Base-by-base conservation (phyloP, 805 yeast species). In the Candida stauntonica region DNA sequence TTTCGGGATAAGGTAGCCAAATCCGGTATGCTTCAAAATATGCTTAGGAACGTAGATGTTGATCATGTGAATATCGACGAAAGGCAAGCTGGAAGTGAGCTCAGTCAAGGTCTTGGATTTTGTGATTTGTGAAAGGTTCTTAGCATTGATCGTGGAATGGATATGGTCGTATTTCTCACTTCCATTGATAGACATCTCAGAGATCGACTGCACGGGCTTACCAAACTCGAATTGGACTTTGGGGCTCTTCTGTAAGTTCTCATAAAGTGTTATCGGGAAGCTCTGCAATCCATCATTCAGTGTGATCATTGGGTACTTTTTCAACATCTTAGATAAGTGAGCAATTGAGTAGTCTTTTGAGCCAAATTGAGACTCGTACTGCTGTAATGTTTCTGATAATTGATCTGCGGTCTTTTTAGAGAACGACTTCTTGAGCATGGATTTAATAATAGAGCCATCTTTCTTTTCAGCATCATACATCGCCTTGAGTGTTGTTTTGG, bases 1-100 rank as follows among this genome's bases (percentile, higher is more conserved):
- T 38, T 57, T 51, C 7, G 99, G 99, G 8, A 89, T 83, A 33
- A 91, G 69, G 50, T 83, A 86, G 2, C 99, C 99, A 68, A 91
- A 91, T 27, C 97, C 95, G 41, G 72, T 68, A 23, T 63, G 57
- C 4, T 61, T 52, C n/a, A 76, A 66, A 16, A 62, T 59, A 49
- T 63, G 63, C 33, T 53, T 59, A 28, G 79, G 76, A 32, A 79
- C 58, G 60, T 72, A 84, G 24, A 84, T 66, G 51, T 93, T 89
- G 17, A 80, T 84, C 38, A 91, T 69, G 17, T 79, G 72, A 14
- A 93, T 71, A n/a, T 60, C 58, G 8, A 60, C 52, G 29, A 45
- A 51, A 16, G 50, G 41, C 18, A 66, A 38, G 13, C 50, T 39
- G 3, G 53, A 30, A 4, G 52, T 47, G 7, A 28, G 17, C 8